Evolutionary conservation across 2,329 filamentous ascomycete species (phyloP), one percentile per base, ranked within the genome.

Genomic region (Blastomyces parvus): DNA sequence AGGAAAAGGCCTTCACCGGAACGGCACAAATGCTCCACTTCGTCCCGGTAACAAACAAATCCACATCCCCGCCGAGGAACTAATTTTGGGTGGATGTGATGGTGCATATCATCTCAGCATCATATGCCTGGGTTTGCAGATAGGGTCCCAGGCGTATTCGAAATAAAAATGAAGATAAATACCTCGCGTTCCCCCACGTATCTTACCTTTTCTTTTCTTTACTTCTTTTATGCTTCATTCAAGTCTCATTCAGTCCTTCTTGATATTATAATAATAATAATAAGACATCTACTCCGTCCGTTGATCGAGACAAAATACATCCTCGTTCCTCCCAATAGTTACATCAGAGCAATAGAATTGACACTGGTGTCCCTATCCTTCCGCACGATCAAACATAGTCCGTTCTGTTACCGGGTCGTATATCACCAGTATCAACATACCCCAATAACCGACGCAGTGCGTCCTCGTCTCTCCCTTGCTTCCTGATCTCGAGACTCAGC

Each of bases 381-480:
- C 42, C 5, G 38, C 17, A 30, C 25, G 33, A 38, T 46, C 25
- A 30, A 36, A 22, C 38, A 6, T 0, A 42, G 9, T 19, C 40
- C 9, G 14, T 19, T 22, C 36, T 25, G 56, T 44, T 44, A 57
- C 40, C 55, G 55, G 30, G 19, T 40, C 55, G 17, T 19, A 7
- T 40, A 42, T 40, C 30, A 36, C 36, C 22, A 22, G 25, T 48
- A 59, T 33, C 40, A 46, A 14, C 56, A 22, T 46, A 27, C 27
- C 27, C 13, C 22, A 48, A 14, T 19, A 46, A 59, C 42, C 1
- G 57, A 59, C 57, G 57, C 57, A 59, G 57, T 27, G 30, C 57
- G 57, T 59, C 57, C 11, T 48, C 8, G 57, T 46, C 57, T 46
- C 57, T 59, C 42, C 42, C 40, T 46, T 59, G 25, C 5, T 48